Conservation (phyloP, 805 yeast genomes). For the Cyberlindnera mycetangii region DNA sequence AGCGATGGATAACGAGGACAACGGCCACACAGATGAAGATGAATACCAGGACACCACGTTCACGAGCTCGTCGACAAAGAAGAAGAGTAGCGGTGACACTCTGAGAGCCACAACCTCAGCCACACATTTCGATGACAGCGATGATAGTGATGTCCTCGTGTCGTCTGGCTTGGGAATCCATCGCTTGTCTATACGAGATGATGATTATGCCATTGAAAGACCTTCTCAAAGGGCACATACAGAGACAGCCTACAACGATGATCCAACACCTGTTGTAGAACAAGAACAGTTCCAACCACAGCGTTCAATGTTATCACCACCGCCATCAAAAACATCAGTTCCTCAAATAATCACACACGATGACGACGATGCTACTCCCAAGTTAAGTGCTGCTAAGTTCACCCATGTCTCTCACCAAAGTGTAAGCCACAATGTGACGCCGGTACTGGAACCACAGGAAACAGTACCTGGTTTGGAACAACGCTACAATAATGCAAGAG, state of each 20-base stretch:
- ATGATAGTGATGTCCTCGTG: background rate
- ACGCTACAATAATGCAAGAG: slow-evolving; percentile 1
- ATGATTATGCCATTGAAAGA: slow-evolving; percentile 1
- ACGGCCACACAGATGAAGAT: background rate
- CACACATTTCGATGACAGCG: background rate
- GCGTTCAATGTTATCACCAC: too few relatives aligned
- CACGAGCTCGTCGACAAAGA: background rate
- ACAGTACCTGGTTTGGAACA: slow-evolving; percentile 2
- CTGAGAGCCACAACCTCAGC: background rate
- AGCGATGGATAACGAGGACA: slow-evolving; percentile 18
- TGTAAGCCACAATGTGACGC: slow-evolving; percentile 19
- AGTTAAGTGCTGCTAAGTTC: slow-evolving; percentile 3
- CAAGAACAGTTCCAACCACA: slow-evolving; percentile 11
- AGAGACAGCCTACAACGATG: slow-evolving; percentile 16
- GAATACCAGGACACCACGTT: background rate
- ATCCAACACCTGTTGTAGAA: slow-evolving; percentile 21
- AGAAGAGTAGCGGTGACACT: slow-evolving; percentile 1
- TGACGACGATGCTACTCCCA: slow-evolving; percentile 15
- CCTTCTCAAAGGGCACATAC: slow-evolving; percentile 1
- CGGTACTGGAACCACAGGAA: slow-evolving; percentile 11
- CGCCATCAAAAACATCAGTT: slow-evolving; percentile 3
- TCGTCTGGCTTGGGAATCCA: slow-evolving; percentile 19
- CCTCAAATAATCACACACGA: slow-evolving; percentile 2
- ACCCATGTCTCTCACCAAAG: background rate
- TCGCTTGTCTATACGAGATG: slow-evolving; percentile 11